Evolutionary conservation across 352 stramenopile species (phyloP).

Genomic region (Pythium biforme): DNA sequence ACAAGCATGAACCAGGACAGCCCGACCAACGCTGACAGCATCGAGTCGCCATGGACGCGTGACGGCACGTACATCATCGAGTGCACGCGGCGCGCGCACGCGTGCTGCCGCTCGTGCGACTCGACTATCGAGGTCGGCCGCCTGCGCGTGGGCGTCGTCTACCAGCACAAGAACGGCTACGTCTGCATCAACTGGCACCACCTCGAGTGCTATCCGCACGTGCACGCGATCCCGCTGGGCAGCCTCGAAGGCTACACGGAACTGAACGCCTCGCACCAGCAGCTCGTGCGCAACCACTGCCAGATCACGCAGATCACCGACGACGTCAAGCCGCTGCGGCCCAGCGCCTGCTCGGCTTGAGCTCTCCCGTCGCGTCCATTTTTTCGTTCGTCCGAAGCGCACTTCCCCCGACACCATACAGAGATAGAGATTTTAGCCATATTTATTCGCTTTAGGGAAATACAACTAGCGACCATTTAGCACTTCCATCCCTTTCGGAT

Average conservation of each 20-base stretch:
- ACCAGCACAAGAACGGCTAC: constrained; percentile 80
- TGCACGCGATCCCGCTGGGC: constrained; percentile 52
- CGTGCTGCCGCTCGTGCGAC: constrained; percentile 77
- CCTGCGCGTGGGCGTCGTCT: constrained; percentile 75
- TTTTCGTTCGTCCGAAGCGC: not conserved
- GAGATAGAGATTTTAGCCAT: constrained; percentile 8
- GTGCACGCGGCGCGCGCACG: constrained; percentile 58
- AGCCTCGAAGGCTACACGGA: constrained; percentile 74
- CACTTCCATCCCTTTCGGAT: not conserved
- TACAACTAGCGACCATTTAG: constrained; percentile 13
- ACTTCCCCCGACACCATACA: not conserved
- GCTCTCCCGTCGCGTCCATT: constrained; percentile 4
- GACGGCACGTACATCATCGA: constrained; percentile 83
- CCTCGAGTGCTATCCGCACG: constrained; percentile 71
- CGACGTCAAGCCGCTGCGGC: constrained; percentile 12
- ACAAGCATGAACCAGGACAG: constrained; percentile 24
- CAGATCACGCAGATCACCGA: constrained; percentile 7
- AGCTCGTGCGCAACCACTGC: constrained; percentile 41
- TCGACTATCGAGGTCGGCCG: constrained; percentile 59
- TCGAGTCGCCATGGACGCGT: constrained; percentile 67
- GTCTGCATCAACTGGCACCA: constrained; percentile 87
- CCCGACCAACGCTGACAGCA: constrained; percentile 29
- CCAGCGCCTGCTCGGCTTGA: constrained; percentile 30
- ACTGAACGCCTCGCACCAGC: constrained; percentile 49
- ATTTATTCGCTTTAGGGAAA: constrained; percentile 22